A percentile compares a stretch with the other conserved stretches of the same genome.
Conservation (phyloP, 2,329 filamentous ascomycete species). For the Microdochium trichocladiopsis region DNA sequence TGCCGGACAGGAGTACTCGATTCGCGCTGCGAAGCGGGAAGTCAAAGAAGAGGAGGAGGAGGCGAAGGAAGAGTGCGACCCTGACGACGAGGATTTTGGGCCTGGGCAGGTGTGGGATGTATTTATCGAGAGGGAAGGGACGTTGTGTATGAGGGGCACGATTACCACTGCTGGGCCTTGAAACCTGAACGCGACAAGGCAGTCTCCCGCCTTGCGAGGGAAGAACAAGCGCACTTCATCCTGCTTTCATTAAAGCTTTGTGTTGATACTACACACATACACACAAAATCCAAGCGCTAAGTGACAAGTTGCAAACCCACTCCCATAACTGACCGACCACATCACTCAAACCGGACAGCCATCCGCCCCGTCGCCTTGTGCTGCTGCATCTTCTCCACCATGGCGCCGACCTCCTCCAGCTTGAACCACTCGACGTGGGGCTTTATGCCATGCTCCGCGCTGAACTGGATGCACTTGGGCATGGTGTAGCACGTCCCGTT, state of each 20-base stretch:
- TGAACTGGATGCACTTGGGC: background rate
- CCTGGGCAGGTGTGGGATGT: constrained; percentile 30
- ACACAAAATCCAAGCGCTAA: too few relatives aligned
- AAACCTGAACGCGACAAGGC: too few relatives aligned
- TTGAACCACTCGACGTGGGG: background rate
- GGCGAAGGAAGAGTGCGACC: background rate
- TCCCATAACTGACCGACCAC: too few relatives aligned
- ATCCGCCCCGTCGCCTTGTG: background rate
- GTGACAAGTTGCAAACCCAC: too few relatives aligned
- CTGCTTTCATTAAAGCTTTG: too few relatives aligned
- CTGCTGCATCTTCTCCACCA: background rate
- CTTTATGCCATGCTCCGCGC: background rate
- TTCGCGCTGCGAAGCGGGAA: constrained; percentile 44
- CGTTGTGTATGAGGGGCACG: constrained; percentile 27
- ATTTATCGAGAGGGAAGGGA: constrained; percentile 33
- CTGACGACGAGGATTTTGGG: background rate
- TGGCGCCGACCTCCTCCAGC: background rate
- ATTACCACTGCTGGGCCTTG: constrained; percentile 8
- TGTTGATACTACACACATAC: too few relatives aligned
- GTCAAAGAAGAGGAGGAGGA: constrained; percentile 4
- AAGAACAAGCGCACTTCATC: too few relatives aligned
- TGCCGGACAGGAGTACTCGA: constrained; percentile 54
- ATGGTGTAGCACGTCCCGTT: background rate
- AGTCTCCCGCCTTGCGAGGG: too few relatives aligned
- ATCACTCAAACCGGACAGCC: background rate